Evolutionary conservation across 495 filamentous ascomycete species (phyloP), one percentile per base, ranked within the genome.

Genomic region (Apodospora peruviana): DNA sequence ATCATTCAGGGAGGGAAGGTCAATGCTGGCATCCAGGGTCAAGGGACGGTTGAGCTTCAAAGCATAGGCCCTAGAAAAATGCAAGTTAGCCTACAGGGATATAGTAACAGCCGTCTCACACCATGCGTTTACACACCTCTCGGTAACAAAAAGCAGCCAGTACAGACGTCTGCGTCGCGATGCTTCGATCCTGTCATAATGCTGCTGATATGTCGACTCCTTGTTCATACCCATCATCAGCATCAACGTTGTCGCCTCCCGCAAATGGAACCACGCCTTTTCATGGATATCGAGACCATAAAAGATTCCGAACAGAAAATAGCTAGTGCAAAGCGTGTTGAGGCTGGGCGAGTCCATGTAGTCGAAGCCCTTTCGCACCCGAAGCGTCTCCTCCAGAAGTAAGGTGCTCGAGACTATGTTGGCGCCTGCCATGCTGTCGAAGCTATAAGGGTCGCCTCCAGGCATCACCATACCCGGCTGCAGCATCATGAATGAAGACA

Each of bases 401-500:
- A 82, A 64, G 50, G 78, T 79, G 45, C 79, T 78, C 2, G 74
- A 73, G 11, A 75, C 67, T 18, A 81, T 70, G 52, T 75, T 78
- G 29, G 69, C 71, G 4, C 75, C 77, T 22, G 73, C 72, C 61
- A 78, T 67, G 53, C 70, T 67, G 44, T 78, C 77, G 45, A 76
- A 62, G 23, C 66, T 68, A 18, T 78, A 71, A 40, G 78, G 76
- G 41, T 83, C 71, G 22, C 71, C 47, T 5, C 71, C 63, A 0
- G 78, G 76, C 21, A 79, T 70, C 3, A 71, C 75, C 71, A 91
- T 89, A 47, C 85, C 81, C 0, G 89, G 83, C 58, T 95, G 90
- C 18, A 93, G 87, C 71, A 90, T 81, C 58, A 91, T 88, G 57
- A 87, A 90, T 1, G 87, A 86, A 59, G 86, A 93, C 2, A 95